Base-by-base conservation (phyloP, 2,329 filamentous ascomycete species). In the Talaromyces albobiverticillius region DNA sequence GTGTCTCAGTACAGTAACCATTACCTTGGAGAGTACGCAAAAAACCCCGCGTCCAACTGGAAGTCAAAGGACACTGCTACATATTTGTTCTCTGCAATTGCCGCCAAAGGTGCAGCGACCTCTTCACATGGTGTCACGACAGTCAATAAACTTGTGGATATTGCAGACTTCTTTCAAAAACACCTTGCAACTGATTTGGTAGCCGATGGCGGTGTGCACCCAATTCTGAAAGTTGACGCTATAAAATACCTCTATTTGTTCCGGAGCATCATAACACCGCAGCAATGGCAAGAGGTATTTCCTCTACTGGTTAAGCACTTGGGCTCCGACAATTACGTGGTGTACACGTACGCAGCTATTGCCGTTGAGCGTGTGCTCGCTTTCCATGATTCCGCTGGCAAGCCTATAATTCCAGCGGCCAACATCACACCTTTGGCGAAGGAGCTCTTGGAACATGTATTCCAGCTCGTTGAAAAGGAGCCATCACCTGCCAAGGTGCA, bases 221-320 rank as follows among this genome's bases (percentile, higher is more conserved):
- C 91, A 8, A 92, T 99, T 57, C 81, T 96, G 62, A 95, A 96
- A 76, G 93, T 99, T 14, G 94, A 97, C 71, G 93, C 93, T 16
- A 96, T 99, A 79, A 99, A 97, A 72, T 99, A 92, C 69, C 82
- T 99, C 36, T 96, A 99, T 78, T 90, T 88, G 42, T 99, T 99
- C 84, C 88, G 94, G 64, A 96, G 91, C 69, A 91, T 96, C 67
- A 81, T 99, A 57, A 93, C 90, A 16, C 90, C 90, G 69, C 86
- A 92, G 31, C 89, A 96, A 70, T 97, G 94, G 91, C 88, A 88
- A 64, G 85, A 87, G 54, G 92, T 92, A 1, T 90, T 99, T 67
- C 88, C 90, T 11, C 85, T 95, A 16, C 80, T 99, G 40, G 91
- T 97, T 51, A 90, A 94, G 67, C 95, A 96, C 67, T 79, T 99